phyloP scores from a whole-genome alignment of 768 basidiomycete species.

The Kwoniella dendrophila region DNA sequence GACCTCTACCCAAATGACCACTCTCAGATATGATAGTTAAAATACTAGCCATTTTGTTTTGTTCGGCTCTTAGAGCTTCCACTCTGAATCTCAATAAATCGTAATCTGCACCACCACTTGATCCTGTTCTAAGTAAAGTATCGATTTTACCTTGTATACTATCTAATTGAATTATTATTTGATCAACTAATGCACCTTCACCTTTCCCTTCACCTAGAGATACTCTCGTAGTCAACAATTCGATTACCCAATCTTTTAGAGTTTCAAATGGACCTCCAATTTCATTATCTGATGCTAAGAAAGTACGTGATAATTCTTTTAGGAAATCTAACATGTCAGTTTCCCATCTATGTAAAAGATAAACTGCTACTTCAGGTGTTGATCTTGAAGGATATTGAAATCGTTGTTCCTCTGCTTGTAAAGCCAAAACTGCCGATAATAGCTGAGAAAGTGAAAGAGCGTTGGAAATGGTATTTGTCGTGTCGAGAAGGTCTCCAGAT shows the following conservation, averaged over 20 bases:
- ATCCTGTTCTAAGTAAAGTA: constrained; percentile 17
- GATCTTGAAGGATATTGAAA: constrained; percentile 39
- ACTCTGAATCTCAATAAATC: constrained; percentile 37
- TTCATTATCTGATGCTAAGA: constrained; percentile 29
- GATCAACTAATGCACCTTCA: constrained; percentile 42
- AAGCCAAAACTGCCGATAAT: constrained; percentile 38
- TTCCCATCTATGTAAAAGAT: constrained; percentile 34
- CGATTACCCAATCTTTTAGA: constrained; percentile 35
- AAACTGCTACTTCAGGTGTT: constrained; percentile 39
- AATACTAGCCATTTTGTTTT: constrained; percentile 40
- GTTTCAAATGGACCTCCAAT: constrained; percentile 30
- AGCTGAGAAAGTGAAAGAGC: constrained; percentile 39
- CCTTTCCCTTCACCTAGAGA: constrained; percentile 32
- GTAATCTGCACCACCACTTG: constrained; percentile 28
- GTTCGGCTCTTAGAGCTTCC: constrained; percentile 36
- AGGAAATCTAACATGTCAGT: constrained; percentile 41
- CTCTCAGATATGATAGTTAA: constrained; percentile 31
- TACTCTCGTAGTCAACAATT: constrained; percentile 24
- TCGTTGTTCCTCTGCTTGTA: constrained; percentile 40
- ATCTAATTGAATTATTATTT: constrained; percentile 44
- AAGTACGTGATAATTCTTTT: constrained; percentile 34
- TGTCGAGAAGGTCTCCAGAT: constrained; percentile 32
- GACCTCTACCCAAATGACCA: constrained; percentile 41
- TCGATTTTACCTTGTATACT: constrained; percentile 27
- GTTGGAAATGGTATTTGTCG: constrained; percentile 36